Base-by-base conservation (phyloP, 306 rosid species). In the Cicer chorassanicum region DNA sequence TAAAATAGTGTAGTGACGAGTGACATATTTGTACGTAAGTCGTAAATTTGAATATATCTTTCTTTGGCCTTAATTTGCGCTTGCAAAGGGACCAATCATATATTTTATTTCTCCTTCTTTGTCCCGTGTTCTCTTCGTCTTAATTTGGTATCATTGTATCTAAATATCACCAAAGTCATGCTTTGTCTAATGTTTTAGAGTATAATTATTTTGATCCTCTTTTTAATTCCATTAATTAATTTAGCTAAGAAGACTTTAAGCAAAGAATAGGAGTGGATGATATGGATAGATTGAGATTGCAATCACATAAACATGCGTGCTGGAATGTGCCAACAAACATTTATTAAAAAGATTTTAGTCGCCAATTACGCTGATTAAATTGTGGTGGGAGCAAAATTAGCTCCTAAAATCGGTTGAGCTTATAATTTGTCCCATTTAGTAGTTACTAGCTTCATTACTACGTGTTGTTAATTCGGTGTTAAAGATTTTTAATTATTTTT, bases 31-130 rank as follows among this genome's bases (percentile, higher is more conserved):
- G 82, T 77, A 82, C 54, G 77, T 68, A 50, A 75, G 49, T 74
- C 10, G 36, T 10, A 72, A 67, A 74, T 53, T 29, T 12, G 42
- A 60, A 60, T 29, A 60, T 65, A 24, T 53, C 9, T 68, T 68
- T 48, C 84, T 81, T 72, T 72, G 79, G 61, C 85, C 85, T 41
- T 72, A 73, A 82, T 77, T 73, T 40, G 79, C 85, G 85, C 48
- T 62, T 71, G 40, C 2, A 0, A 29, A 3, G 72, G 75, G 75
- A 46, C 71, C 71, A 76, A 56, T 3, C 19, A 15, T 36, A 34
- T 10, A 41, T 41, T 40, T 42, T 14, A 24, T 9, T 16, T 39
- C 5, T 36, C 1, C 1, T 0, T 54, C 4, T 48, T 43, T 57
- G 5, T 73, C 34, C 34, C 53, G 19, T 73, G 71, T 74, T 68